A percentile compares a stretch with the other conserved stretches of the same genome.
These are phyloP conservation scores for Gyrodon lividus DNA, from an alignment of 768 basidiomycete species.

Conservation along the genomic window DNA sequence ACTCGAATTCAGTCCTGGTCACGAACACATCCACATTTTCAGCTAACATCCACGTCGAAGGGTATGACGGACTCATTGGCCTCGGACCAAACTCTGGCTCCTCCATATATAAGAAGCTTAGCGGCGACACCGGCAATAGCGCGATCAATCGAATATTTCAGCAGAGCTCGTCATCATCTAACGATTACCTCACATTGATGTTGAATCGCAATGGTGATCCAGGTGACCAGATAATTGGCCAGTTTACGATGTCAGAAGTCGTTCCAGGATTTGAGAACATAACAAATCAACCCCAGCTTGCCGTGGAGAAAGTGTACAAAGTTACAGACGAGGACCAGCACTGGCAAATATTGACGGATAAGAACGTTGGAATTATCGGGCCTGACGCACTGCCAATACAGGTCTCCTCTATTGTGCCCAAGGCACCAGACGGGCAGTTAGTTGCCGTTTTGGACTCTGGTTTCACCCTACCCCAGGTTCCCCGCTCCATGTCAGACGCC, in stretches of 20 bases:
- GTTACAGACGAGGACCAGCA: conserved; percentile 70
- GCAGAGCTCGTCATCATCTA: conserved; percentile 50
- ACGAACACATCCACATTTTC: conserved; percentile 63
- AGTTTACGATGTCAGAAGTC: conserved; percentile 68
- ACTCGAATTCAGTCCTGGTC: conserved; percentile 52
- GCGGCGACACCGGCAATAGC: conserved; percentile 49
- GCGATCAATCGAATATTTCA: conserved; percentile 66
- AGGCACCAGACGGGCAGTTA: conserved; percentile 59
- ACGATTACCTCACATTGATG: conserved; percentile 64
- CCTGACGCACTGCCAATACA: conserved; percentile 68
- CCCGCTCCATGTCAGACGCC: conserved; percentile 70
- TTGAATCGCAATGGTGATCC: conserved; percentile 62
- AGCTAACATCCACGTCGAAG: conserved; percentile 55
- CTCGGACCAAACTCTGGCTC: conserved; percentile 78
- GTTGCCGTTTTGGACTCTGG: conserved; percentile 78
- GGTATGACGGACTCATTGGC: conserved; percentile 71
- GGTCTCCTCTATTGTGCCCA: conserved; percentile 65
- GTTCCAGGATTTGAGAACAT: conserved; percentile 63
- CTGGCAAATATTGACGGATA: conserved; percentile 75
- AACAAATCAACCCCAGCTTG: conserved; percentile 58
- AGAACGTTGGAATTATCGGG: conserved; percentile 64
- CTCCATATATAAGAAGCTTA: conserved; percentile 56
- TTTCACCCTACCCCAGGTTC: conserved; percentile 69
- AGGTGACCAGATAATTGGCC: conserved; percentile 47
- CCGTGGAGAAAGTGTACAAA: conserved; percentile 62